Evolutionary conservation across 805 yeast genomes (phyloP).

Genomic region (Kluyveromyces aestuarii): DNA sequence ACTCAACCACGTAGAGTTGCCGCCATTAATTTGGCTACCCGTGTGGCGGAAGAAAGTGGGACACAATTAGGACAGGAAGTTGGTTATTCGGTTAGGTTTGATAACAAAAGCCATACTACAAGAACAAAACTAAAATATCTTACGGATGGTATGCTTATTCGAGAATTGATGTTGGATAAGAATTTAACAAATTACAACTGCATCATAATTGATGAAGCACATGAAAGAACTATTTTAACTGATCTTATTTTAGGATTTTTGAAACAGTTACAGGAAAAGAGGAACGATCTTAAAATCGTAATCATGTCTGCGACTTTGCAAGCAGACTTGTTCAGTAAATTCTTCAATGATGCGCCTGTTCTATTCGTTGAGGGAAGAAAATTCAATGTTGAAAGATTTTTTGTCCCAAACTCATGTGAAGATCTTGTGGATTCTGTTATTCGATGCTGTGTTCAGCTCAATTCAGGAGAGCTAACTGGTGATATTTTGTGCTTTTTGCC

Average conservation of each 20-base stretch:
- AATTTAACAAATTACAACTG: conserved; percentile 57
- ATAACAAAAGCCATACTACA: conserved; percentile 41
- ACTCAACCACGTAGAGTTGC: conserved; percentile 98
- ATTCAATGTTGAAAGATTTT: conserved; percentile 71
- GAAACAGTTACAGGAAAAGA: conserved; percentile 48
- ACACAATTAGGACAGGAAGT: conserved; percentile 68
- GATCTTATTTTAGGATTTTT: conserved; percentile 86
- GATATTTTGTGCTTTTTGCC: conserved; percentile 89
- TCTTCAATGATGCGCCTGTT: conserved; percentile 75
- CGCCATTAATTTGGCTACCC: conserved; percentile 84
- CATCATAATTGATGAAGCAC: conserved; percentile 90
- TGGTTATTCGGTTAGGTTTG: conserved; percentile 90
- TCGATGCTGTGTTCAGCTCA: conserved; percentile 67
- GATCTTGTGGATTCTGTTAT: conserved; percentile 78
- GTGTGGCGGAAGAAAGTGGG: conserved; percentile 87
- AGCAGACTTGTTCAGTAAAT: conserved; percentile 69
- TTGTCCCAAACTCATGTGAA: conserved; percentile 53
- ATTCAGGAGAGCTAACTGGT: conserved; percentile 68
- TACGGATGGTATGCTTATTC: conserved; percentile 94
- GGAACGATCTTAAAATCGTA: conserved; percentile 56
- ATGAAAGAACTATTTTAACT: conserved; percentile 88
- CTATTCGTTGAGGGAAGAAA: conserved; percentile 83
- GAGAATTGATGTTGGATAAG: conserved; percentile 79
- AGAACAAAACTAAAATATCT: conserved; percentile 71
- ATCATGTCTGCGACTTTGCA: conserved; percentile 97